Evolutionary conservation across 2,329 filamentous ascomycete genomes (phyloP).

Genomic region (Rutstroemia sp.): DNA sequence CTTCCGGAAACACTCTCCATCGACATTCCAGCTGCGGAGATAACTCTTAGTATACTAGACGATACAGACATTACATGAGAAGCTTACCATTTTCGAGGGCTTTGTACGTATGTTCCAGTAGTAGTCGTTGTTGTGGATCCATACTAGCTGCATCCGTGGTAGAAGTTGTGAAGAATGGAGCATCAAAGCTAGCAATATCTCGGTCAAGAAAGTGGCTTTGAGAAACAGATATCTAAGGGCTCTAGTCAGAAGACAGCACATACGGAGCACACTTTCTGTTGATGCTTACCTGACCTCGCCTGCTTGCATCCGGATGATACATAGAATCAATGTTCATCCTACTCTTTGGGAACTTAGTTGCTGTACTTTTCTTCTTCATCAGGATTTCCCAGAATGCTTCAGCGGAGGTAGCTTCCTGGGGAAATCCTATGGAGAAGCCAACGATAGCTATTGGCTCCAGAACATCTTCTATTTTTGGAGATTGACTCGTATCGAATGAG

Average conservation of each 20-base stretch:
- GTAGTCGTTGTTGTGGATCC: conserved; percentile 42
- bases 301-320: neutral
- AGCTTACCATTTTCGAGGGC: neutral
- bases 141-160: conserved; percentile 24
- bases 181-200: conserved; percentile 13
- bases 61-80: no score
- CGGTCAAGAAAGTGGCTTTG: conserved; percentile 2
- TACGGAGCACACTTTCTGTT: neutral
- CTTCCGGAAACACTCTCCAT: neutral
- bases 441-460: conserved; percentile 24
- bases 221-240: neutral
- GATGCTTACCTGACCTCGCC: neutral
- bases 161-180: conserved; percentile 13
- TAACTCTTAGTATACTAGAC: neutral
- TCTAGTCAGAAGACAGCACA: neutral
- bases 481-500: neutral
- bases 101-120: conserved; percentile 34
- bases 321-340: neutral
- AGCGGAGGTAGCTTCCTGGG: conserved; percentile 28
- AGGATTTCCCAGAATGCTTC: conserved; percentile 30
- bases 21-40: neutral
- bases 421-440: conserved; percentile 30
- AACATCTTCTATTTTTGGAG: neutral
- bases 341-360: neutral
- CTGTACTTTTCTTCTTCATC: conserved; percentile 8